phyloP scores from a whole-genome alignment of 1,139 yeast genomes.

The Debaryomyces subglobosus region DNA sequence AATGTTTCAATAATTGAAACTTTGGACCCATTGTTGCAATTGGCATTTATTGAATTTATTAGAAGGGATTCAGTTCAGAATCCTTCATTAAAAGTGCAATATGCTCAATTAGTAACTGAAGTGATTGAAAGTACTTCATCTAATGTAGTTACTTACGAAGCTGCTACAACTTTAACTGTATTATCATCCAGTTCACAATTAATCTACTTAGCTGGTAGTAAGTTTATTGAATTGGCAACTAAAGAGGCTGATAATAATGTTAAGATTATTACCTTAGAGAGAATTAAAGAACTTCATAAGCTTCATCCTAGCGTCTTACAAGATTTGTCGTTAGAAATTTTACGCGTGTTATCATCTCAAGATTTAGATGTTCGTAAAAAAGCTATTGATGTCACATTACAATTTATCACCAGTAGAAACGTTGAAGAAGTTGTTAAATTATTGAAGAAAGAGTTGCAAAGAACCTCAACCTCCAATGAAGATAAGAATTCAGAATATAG shows the following conservation, averaged over 20 bases:
- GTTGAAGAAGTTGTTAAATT: slow-evolving; percentile 93
- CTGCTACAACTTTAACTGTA: slow-evolving; percentile 81
- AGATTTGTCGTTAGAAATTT: slow-evolving; percentile 81
- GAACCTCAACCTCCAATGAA: slow-evolving; percentile 65
- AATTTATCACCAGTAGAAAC: slow-evolving; percentile 81
- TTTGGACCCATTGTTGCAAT: slow-evolving; percentile 85
- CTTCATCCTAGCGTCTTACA: slow-evolving; percentile 84
- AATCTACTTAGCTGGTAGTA: slow-evolving; percentile 74
- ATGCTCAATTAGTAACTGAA: slow-evolving; percentile 72
- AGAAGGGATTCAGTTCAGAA: slow-evolving; percentile 74
- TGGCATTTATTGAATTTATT: slow-evolving; percentile 89
- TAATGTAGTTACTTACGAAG: slow-evolving; percentile 86
- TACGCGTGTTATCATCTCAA: slow-evolving; percentile 82
- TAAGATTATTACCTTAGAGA: slow-evolving; percentile 84
- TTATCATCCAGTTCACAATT: slow-evolving; percentile 71
- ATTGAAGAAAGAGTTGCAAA: slow-evolving; percentile 86
- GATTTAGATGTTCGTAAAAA: slow-evolving; percentile 90
- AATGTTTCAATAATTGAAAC: slow-evolving; percentile 63
- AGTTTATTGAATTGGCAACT: slow-evolving; percentile 85
- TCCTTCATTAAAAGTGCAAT: slow-evolving; percentile 68
- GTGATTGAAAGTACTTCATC: slow-evolving; percentile 70
- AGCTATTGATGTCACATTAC: slow-evolving; percentile 81
- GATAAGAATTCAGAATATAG: slow-evolving; percentile 87
- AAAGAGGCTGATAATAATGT: slow-evolving; percentile 93
- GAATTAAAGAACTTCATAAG: slow-evolving; percentile 57